Percentiles rank a stretch among this genome's conserved stretches.
phyloP scores from a whole-genome alignment of 768 basidiomycete species.

The Mycena capillaripes region DNA sequence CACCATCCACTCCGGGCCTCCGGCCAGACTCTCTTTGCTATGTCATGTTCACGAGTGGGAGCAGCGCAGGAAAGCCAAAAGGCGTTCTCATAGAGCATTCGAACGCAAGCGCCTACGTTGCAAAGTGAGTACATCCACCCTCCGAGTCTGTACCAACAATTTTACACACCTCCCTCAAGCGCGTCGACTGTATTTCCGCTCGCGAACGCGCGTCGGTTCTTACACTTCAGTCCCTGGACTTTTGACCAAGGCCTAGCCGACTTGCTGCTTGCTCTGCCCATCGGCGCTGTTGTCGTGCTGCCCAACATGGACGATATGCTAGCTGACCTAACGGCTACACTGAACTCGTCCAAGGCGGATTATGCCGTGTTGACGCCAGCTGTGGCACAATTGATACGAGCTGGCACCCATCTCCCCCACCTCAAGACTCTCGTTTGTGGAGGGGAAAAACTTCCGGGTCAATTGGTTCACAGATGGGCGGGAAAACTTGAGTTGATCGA shows the following conservation, averaged over 20 bases:
- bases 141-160: background rate
- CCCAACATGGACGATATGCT: conserved; percentile 15
- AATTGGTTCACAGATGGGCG: conserved; percentile 1
- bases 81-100: conserved; percentile 6
- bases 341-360: background rate
- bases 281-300: conserved; percentile 1
- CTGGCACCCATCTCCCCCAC: conserved; percentile 2
- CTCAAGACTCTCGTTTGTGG: conserved; percentile 5
- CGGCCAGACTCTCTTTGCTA: background rate
- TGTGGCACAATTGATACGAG: background rate
- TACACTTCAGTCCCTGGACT: conserved; percentile 19
- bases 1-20: background rate
- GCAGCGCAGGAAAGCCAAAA: conserved; percentile 5
- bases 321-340: background rate
- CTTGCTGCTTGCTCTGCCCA: conserved; percentile 4
- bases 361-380: conserved; percentile 10
- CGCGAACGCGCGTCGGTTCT: conserved; percentile 1
- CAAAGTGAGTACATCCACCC: background rate
- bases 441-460: conserved; percentile 2
- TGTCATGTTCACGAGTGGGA: conserved; percentile 12
- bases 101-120: background rate
- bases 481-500: conserved; percentile 11
- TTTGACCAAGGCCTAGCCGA: conserved; percentile 20
- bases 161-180: background rate
- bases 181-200: conserved; percentile 3